These are phyloP conservation scores for Coniochaeta sp. DNA, from an alignment of 2,329 filamentous ascomycete genomes.

Conservation along the genomic window DNA sequence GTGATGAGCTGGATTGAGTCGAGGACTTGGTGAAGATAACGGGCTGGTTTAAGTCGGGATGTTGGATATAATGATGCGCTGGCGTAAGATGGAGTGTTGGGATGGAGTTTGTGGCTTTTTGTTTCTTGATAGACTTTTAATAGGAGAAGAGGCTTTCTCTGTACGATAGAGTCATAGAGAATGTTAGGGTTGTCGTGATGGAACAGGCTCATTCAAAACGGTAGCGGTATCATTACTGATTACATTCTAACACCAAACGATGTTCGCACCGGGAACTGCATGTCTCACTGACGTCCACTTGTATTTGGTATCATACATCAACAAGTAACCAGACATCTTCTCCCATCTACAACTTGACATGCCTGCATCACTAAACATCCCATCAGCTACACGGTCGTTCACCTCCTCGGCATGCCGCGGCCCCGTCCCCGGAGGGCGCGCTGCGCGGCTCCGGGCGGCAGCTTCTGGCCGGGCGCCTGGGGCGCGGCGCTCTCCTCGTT, in stretches of 20 bases:
- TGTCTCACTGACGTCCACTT: conserved; percentile 1
- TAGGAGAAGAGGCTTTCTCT: not conserved
- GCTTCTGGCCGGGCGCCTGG: conserved; percentile 67
- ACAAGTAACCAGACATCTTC: conserved; percentile 3
- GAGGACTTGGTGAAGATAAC: no score
- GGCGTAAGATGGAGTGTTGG: no score
- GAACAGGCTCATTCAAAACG: not conserved
- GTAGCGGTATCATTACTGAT: not conserved
- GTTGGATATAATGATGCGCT: no score
- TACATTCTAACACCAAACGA: not conserved
- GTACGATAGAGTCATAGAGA: not conserved
- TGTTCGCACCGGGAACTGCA: no score
- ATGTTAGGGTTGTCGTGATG: no score
- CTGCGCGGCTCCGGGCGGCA: conserved; percentile 80
- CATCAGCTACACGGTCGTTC: conserved; percentile 19
- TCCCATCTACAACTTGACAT: conserved; percentile 11
- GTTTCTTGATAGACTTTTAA: not conserved
- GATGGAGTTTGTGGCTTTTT: no score
- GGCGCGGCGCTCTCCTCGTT: conserved; percentile 90
- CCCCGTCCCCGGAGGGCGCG: conserved; percentile 77
- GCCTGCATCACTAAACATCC: not conserved
- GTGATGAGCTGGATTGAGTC: not conserved
- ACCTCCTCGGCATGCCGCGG: conserved; percentile 83
- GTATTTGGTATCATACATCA: conserved; percentile 2
- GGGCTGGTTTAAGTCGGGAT: no score